phyloP scores from a whole-genome alignment of 495 filamentous ascomycete genomes.

The Oidiodendron maius region DNA sequence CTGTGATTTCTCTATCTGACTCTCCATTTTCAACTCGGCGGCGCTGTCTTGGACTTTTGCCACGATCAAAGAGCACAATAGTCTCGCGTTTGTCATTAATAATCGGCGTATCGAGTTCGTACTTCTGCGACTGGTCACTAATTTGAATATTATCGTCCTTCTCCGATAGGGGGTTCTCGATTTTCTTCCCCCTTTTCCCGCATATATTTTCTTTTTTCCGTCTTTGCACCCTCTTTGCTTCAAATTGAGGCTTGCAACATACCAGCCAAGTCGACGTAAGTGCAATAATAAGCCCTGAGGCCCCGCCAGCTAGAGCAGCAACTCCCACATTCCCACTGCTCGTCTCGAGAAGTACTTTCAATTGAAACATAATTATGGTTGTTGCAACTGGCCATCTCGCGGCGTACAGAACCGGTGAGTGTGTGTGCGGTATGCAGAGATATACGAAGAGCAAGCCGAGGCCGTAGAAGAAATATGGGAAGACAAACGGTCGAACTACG shows the following conservation, averaged over 20 bases:
- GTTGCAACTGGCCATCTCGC: constrained; percentile 45
- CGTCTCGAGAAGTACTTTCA: constrained; percentile 41
- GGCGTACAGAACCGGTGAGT: constrained; percentile 37
- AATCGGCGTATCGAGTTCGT: neutral
- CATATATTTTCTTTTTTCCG: constrained; percentile 28
- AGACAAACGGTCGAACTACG: constrained; percentile 43
- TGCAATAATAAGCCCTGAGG: constrained; percentile 58
- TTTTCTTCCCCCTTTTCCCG: neutral
- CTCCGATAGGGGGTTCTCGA: neutral
- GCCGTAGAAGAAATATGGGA: constrained; percentile 44
- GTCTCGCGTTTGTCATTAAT: neutral
- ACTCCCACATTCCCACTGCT: constrained; percentile 50
- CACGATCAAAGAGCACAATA: no score
- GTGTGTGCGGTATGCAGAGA: constrained; percentile 52
- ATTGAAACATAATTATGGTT: constrained; percentile 27
- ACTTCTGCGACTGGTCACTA: neutral
- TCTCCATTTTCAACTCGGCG: no score
- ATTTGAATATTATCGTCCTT: neutral
- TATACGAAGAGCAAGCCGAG: constrained; percentile 43
- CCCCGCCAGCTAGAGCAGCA: constrained; percentile 63
- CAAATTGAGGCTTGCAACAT: constrained; percentile 57
- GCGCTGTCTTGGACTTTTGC: neutral
- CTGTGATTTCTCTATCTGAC: neutral
- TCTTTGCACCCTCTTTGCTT: constrained; percentile 60
- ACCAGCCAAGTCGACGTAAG: constrained; percentile 59